A percentile compares a stretch with the other conserved stretches of the same genome.
These are phyloP conservation scores for Leishmania martiniquensis DNA, from an alignment of 208 protist genomes.

Conservation along the genomic window DNA sequence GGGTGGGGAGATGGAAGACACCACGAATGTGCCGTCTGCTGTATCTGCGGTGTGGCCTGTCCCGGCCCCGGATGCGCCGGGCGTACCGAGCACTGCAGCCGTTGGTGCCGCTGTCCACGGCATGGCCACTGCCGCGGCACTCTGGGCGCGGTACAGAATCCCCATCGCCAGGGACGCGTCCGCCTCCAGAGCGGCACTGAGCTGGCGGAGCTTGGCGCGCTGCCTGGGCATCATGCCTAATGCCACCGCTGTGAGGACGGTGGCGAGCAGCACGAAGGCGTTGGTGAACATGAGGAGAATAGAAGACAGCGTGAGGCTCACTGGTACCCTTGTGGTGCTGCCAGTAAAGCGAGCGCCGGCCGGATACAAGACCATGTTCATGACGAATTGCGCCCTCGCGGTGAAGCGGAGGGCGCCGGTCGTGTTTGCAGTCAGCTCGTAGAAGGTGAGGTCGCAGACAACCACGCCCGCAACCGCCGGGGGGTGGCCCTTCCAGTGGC, in stretches of 20 bases:
- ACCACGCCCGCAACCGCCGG: neutral
- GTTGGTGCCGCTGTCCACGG: neutral
- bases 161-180: slow-evolving; percentile 18
- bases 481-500: neutral
- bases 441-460: neutral
- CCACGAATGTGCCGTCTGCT: neutral
- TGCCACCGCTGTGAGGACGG: neutral
- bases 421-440: slow-evolving; percentile 1
- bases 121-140: neutral
- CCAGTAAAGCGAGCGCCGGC: neutral
- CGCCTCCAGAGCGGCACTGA: slow-evolving; percentile 13
- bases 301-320: neutral
- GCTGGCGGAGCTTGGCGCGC: slow-evolving; percentile 15
- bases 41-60: neutral
- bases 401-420: slow-evolving; percentile 6
- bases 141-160: slow-evolving; percentile 21
- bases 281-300: neutral
- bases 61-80: neutral
- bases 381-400: neutral
- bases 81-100: neutral
- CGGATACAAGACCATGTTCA: slow-evolving; percentile 3
- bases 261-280: neutral
- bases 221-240: slow-evolving; percentile 13
- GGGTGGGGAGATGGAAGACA: neutral
- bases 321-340: too few species aligned